These are phyloP conservation scores for Hygrocybe coccinea DNA, from an alignment of 768 basidiomycete species.

Conservation along the genomic window DNA sequence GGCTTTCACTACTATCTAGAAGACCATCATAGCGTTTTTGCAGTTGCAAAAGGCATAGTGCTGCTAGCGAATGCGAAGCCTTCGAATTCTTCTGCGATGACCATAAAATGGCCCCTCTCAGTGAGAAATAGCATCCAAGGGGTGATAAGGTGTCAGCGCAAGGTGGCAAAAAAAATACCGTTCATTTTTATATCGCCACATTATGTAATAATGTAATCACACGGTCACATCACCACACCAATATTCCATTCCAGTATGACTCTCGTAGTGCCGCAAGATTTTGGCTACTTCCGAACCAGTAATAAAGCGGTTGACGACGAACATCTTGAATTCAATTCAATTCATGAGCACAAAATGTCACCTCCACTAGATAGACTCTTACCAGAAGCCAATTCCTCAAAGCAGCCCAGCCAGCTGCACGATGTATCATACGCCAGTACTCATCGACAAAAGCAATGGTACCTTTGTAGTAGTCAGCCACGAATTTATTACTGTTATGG, in stretches of 20 bases:
- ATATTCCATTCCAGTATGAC: constrained; percentile 42
- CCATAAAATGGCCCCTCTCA: constrained; percentile 1
- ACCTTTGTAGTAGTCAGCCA: constrained; percentile 51
- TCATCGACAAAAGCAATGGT: constrained; percentile 50
- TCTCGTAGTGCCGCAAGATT: constrained; percentile 52
- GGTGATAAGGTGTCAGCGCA: constrained; percentile 6
- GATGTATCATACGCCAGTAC: constrained; percentile 63
- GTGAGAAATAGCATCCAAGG: neutral
- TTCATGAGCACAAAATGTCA: neutral
- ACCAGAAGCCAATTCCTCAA: constrained; percentile 61
- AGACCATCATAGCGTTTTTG: constrained; percentile 70
- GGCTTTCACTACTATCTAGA: constrained; percentile 73
- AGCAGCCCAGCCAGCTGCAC: constrained; percentile 63
- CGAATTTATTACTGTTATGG: constrained; percentile 45
- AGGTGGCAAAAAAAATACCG: neutral
- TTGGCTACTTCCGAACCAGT: constrained; percentile 45
- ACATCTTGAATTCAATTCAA: constrained; percentile 34
- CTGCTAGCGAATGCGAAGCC: constrained; percentile 76
- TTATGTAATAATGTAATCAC: neutral
- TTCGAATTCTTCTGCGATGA: constrained; percentile 43
- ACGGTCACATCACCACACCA: constrained; percentile 23
- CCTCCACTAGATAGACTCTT: constrained; percentile 22
- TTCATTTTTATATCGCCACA: neutral
- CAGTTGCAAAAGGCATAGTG: constrained; percentile 47
- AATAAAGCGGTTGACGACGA: constrained; percentile 53